Base-by-base conservation (phyloP, 1,139 yeast genomes). In the Yamadazyma dushanensis region DNA sequence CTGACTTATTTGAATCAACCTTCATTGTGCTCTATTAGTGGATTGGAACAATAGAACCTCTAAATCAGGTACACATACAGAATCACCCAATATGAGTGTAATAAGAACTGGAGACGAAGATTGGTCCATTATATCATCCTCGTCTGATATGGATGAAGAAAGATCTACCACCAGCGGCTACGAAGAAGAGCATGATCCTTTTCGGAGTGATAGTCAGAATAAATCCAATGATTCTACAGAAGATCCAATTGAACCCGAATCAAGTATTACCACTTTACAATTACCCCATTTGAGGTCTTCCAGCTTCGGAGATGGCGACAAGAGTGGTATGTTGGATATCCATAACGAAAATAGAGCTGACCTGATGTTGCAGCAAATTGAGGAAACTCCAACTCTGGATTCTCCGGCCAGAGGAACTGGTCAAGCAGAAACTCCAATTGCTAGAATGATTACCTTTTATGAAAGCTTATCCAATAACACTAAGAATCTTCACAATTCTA, bases 51-150 rank as follows among this genome's bases (percentile, higher is more conserved):
- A 21, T 5, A 21, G 6, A 21, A 7, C n/a, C n/a, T n/a, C n/a
- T n/a, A n/a, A n/a, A n/a, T n/a, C n/a, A n/a, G n/a, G n/a, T 10
- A 21, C 8, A 13, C 24, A 21, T 10, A 9, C 13, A 21, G n/a
- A 21, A 6, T 10, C 24, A 5, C 24, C n/a, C n/a, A 21, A 25
- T 8, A 25, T 25, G 27, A 25, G 27, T 25, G 18, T 42, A 40
- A 36, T 32, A 26, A 36, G 32, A 25, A 15, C 23, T 4, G 26
- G 37, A 28, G 66, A 60, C 34, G 76, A 70, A 51, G 75, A 69
- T 34, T 70, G 76, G 76, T 63, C 74, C 3, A 64, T 70, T 29
- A 70, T 70, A 25, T 66, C 73, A 9, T 66, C 71, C 3, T 66
- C 67, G 16, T 68, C 75, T 1, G 75, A 69, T 34, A 43, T 62